A percentile compares a stretch with the other conserved stretches of the same genome.
Evolutionary conservation across 371 early-diverging fungal species (phyloP).

Genomic region (Fennellomyces sp.): DNA sequence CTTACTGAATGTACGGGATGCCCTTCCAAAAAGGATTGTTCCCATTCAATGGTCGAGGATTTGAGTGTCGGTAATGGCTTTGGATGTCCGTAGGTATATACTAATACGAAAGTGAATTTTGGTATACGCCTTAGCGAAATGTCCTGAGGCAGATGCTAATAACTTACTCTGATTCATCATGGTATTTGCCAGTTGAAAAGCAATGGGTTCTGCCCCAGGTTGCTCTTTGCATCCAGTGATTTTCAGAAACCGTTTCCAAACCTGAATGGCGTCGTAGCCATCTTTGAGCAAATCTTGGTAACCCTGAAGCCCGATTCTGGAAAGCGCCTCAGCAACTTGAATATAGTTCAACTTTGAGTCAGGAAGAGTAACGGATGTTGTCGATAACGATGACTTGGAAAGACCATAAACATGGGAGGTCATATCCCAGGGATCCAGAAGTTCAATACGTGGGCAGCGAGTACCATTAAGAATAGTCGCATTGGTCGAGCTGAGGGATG

Average conservation of each 20-base stretch:
- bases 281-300: conserved; percentile 4
- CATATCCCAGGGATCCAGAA: conserved; percentile 50
- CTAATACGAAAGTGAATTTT: too few relatives aligned
- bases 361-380: too few relatives aligned
- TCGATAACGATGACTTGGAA: too few relatives aligned
- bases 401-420: conserved; percentile 33
- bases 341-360: too few relatives aligned
- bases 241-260: conserved; percentile 39
- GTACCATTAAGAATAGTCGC: conserved; percentile 20
- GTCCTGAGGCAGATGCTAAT: too few relatives aligned
- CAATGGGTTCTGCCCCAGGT: too few relatives aligned
- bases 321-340: background rate
- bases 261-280: conserved; percentile 31
- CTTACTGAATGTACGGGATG: conserved; percentile 78
- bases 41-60: conserved; percentile 67
- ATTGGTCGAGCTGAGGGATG: conserved; percentile 21
- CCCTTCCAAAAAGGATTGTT: conserved; percentile 73
- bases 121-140: too few relatives aligned
- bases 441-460: conserved; percentile 28
- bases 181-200: conserved; percentile 39
- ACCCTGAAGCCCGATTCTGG: too few relatives aligned
- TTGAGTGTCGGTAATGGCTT: conserved; percentile 50
- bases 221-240: conserved; percentile 21
- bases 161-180: conserved; percentile 48
- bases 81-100: conserved; percentile 57